Conservation (phyloP, 176 grass and related monocot species). For the Raddia guianensis region DNA sequence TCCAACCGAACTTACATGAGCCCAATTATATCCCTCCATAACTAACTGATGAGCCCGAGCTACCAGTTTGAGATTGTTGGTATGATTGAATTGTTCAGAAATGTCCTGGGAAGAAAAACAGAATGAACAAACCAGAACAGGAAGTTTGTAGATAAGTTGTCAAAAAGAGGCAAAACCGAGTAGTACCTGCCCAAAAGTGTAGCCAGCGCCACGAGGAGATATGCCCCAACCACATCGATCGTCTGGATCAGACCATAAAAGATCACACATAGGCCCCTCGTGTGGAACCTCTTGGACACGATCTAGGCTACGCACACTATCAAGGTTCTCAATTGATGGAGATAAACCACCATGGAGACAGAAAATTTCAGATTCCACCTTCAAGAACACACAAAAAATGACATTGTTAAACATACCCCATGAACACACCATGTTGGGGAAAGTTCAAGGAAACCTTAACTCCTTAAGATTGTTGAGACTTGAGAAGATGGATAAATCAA, state of each 20-base stretch:
- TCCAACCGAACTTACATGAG: constrained; percentile 71
- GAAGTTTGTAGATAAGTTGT: background rate
- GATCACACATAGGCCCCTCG: constrained; percentile 97
- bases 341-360: constrained; percentile 93
- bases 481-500: background rate
- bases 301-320: constrained; percentile 89
- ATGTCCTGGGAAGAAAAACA: constrained; percentile 64
- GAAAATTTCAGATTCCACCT: constrained; percentile 99
- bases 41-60: constrained; percentile 96
- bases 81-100: constrained; percentile 97
- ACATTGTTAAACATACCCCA: constrained; percentile 24
- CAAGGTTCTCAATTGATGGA: constrained; percentile 95
- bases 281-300: constrained; percentile 95
- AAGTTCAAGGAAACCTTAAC: too few species aligned
- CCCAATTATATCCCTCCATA: constrained; percentile 99
- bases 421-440: background rate
- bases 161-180: background rate
- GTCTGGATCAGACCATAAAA: constrained; percentile 95
- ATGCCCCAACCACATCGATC: constrained; percentile 92
- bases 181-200: constrained; percentile 93
- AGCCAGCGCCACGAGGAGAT: constrained; percentile 92
- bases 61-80: constrained; percentile 92
- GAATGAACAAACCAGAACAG: background rate
- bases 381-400: constrained; percentile 35
- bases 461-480: background rate